These are phyloP conservation scores for Trichoderma endophyticum DNA, from an alignment of 2,329 filamentous ascomycete genomes.

Conservation along the genomic window DNA sequence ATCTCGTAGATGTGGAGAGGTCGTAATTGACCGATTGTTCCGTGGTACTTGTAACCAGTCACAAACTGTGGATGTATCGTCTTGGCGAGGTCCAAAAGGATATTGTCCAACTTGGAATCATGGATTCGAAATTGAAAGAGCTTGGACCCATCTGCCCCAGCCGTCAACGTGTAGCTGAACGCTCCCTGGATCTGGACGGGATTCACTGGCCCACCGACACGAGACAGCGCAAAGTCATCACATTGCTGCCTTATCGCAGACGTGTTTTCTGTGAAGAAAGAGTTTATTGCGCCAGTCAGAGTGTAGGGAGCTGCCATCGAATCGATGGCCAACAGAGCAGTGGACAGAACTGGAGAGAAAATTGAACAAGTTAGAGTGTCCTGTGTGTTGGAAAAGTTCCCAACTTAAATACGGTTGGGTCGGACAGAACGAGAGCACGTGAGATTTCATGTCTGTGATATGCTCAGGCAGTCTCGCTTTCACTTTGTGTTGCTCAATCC, in stretches of 20 bases:
- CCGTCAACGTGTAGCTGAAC: background rate
- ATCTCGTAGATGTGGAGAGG: background rate
- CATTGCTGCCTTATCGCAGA: background rate
- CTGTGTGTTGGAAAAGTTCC: too few species aligned
- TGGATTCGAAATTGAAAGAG: background rate
- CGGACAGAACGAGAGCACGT: too few species aligned
- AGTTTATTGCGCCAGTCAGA: background rate
- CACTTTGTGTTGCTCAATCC: too few species aligned
- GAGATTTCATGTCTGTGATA: too few species aligned
- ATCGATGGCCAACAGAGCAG: too few species aligned
- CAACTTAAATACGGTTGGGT: too few species aligned
- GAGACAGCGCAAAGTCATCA: background rate
- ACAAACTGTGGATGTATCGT: background rate
- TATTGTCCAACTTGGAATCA: background rate
- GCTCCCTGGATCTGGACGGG: background rate
- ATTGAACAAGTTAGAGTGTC: too few species aligned
- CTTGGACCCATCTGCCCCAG: background rate
- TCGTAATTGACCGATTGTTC: background rate
- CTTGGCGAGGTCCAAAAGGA: background rate
- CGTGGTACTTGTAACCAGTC: background rate
- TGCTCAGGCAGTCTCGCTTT: too few species aligned
- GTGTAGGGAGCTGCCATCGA: too few species aligned
- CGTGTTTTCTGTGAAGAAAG: background rate
- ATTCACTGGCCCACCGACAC: too few species aligned
- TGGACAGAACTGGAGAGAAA: too few species aligned